Percentiles rank a stretch among this genome's conserved stretches.
Evolutionary conservation across 805 yeast genomes (phyloP).

Genomic region (Candida wancherniae): DNA sequence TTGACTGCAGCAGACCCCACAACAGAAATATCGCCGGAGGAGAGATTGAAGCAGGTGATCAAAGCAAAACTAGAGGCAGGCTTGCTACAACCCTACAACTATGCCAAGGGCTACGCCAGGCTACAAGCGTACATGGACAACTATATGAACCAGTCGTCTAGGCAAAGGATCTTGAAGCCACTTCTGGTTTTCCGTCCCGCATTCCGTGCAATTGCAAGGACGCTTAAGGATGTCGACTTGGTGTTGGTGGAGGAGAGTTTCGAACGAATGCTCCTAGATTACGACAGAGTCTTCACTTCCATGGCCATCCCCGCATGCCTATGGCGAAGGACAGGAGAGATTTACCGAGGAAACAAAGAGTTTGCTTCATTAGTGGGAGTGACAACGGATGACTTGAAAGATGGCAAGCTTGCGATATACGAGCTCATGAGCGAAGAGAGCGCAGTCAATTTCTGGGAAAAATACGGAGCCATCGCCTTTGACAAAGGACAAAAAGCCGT

Average conservation of each 20-base stretch:
- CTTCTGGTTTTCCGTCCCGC: constrained; percentile 85
- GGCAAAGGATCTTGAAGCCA: constrained; percentile 83
- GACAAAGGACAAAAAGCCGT: constrained; percentile 96
- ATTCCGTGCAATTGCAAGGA: constrained; percentile 85
- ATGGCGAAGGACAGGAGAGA: constrained; percentile 97
- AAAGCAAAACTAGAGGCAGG: constrained; percentile 95
- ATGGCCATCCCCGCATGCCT: constrained; percentile 98
- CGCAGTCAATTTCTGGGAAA: constrained; percentile 96
- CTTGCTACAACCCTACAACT: constrained; percentile 83
- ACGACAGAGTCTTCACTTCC: constrained; percentile 91
- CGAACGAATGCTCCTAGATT: constrained; percentile 87
- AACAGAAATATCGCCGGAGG: constrained; percentile 90
- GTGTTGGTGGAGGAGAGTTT: constrained; percentile 90
- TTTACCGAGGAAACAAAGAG: constrained; percentile 90
- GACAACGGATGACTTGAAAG: constrained; percentile 82
- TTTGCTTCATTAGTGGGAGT: constrained; percentile 92
- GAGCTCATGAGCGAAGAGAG: constrained; percentile 94
- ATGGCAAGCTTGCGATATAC: constrained; percentile 87
- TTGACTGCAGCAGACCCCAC: constrained; percentile 97
- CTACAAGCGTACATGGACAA: constrained; percentile 88
- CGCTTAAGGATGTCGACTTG: constrained; percentile 84
- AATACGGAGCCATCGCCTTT: constrained; percentile 93
- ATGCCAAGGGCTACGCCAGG: constrained; percentile 89
- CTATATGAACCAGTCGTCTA: constrained; percentile 78
- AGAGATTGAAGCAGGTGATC: constrained; percentile 85